Conservation (phyloP, 2,329 filamentous ascomycete genomes). For the Zarea fungicola region DNA sequence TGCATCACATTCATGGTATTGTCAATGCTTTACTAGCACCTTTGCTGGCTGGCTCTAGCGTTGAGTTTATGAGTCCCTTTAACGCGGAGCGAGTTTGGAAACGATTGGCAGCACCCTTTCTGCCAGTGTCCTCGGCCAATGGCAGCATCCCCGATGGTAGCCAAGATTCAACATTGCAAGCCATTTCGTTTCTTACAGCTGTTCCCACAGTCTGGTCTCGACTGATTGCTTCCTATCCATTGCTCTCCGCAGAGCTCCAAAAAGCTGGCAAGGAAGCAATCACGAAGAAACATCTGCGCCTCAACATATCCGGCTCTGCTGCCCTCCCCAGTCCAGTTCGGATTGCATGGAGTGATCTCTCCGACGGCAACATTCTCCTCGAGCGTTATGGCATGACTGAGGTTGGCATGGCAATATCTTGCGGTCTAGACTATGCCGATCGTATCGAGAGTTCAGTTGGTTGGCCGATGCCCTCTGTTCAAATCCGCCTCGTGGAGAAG, state of each 20-base stretch:
- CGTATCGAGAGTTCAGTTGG: constrained; percentile 89
- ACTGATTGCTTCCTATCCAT: constrained; percentile 64
- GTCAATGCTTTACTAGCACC: constrained; percentile 92
- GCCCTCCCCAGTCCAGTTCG: constrained; percentile 88
- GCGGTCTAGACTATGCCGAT: constrained; percentile 69
- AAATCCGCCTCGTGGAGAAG: constrained; percentile 78
- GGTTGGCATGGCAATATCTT: constrained; percentile 95
- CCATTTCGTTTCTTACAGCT: constrained; percentile 89
- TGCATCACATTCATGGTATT: constrained; percentile 96
- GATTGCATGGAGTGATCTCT: constrained; percentile 75
- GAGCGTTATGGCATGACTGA: constrained; percentile 99
- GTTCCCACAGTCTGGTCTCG: constrained; percentile 94
- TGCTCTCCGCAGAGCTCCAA: constrained; percentile 56
- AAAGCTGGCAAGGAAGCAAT: constrained; percentile 64
- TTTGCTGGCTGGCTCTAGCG: constrained; percentile 75
- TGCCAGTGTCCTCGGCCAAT: constrained; percentile 31
- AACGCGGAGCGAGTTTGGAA: constrained; percentile 82
- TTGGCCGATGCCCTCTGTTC: constrained; percentile 84
- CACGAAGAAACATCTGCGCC: constrained; percentile 68
- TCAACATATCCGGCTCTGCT: constrained; percentile 92
- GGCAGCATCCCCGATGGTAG: constrained; percentile 16
- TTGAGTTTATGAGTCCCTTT: constrained; percentile 95
- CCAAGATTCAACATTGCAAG: constrained; percentile 25
- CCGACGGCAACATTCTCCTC: constrained; percentile 76
- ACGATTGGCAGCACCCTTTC: constrained; percentile 76